Evolutionary conservation across 78 protist species (phyloP).

Genomic region (Cyanophora paradoxa): DNA sequence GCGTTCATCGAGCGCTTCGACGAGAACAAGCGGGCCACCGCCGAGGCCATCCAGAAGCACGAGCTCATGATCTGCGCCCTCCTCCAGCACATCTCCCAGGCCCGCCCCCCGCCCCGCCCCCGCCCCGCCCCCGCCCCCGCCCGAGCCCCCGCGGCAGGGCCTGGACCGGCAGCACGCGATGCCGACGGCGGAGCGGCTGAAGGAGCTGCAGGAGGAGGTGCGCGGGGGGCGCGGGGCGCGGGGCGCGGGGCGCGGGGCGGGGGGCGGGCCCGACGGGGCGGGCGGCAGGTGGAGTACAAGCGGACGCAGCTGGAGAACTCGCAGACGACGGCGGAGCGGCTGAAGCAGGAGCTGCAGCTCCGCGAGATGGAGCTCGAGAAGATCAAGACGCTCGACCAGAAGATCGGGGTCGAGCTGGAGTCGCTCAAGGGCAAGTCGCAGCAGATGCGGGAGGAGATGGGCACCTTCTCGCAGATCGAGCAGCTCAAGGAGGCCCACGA

Average conservation of each 20-base stretch:
- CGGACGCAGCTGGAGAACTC: background rate
- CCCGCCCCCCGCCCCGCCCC: background rate
- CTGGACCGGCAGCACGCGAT: background rate
- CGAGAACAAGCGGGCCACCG: too few species aligned
- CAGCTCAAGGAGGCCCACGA: too few species aligned
- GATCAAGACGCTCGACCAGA: conserved; percentile 6
- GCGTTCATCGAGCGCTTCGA: background rate
- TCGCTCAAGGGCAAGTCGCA: conserved; percentile 19
- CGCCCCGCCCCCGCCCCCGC: background rate
- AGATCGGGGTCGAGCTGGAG: conserved; percentile 8
- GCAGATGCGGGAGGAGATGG: too few species aligned
- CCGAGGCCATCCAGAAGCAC: too few species aligned
- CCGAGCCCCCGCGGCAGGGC: background rate
- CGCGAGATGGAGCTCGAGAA: conserved; percentile 21
- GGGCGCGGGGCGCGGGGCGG: too few species aligned
- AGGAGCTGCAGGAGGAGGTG: background rate
- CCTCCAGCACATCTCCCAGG: too few species aligned
- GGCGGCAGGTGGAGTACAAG: conserved; percentile 5
- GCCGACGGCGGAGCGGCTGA: background rate
- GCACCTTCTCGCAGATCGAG: too few species aligned
- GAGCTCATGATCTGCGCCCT: too few species aligned
- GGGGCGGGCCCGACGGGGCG: background rate
- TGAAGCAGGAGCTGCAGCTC: conserved; percentile 5
- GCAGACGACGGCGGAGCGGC: conserved; percentile 8
- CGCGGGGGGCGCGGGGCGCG: too few species aligned